These are phyloP conservation scores for Arabidopsis suecica DNA, from an alignment of 345 rosid species.

Conservation along the genomic window DNA sequence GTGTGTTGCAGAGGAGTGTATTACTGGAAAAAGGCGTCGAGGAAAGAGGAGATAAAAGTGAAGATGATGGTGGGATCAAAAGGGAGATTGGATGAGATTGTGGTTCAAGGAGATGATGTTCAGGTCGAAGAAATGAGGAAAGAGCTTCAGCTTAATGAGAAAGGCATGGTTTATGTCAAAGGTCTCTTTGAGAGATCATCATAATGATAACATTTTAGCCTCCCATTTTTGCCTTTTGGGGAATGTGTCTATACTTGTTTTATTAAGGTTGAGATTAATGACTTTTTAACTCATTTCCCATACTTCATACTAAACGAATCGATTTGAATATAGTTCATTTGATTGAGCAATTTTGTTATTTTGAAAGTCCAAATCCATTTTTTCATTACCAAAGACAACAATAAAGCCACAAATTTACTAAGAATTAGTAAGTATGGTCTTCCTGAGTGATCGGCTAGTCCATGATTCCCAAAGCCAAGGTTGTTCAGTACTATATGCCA, in stretches of 20 bases:
- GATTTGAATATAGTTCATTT: background rate
- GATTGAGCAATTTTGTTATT: background rate
- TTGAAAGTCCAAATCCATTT: background rate
- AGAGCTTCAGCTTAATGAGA: conserved; percentile 79
- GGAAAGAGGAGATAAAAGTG: conserved; percentile 92
- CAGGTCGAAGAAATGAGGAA: conserved; percentile 91
- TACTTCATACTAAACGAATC: conserved; percentile 6
- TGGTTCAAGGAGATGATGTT: conserved; percentile 95
- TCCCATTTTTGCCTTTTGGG: conserved; percentile 36
- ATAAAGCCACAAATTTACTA: background rate
- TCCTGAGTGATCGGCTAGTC: background rate
- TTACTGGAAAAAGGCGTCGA: conserved; percentile 89
- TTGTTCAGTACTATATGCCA: too few species aligned
- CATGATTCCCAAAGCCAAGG: background rate
- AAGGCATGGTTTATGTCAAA: conserved; percentile 92
- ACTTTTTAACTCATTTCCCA: conserved; percentile 12
- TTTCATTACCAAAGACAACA: too few species aligned
- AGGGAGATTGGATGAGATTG: conserved; percentile 60
- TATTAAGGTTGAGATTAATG: conserved; percentile 5
- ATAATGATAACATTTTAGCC: background rate
- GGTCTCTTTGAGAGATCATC: conserved; percentile 81
- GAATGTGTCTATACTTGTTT: conserved; percentile 18
- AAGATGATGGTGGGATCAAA: conserved; percentile 68
- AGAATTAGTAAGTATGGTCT: background rate
- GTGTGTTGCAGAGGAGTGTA: conserved; percentile 71